Base-by-base conservation (phyloP, 345 rosid genomes). In the Brassica incana region DNA sequence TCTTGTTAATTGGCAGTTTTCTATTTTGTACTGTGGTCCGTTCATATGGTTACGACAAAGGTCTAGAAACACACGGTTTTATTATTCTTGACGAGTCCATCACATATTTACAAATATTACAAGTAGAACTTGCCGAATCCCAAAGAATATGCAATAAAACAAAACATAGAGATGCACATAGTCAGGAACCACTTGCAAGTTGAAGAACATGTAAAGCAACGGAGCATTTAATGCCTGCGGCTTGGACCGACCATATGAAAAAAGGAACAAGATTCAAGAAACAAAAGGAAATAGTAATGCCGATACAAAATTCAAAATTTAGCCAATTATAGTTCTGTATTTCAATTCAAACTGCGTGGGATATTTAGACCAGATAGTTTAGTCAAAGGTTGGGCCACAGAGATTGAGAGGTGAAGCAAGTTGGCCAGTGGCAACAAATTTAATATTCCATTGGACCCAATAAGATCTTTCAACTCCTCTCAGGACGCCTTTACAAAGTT, bases 191-290 rank as follows among this genome's bases (percentile, higher is more conserved):
- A 80, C 71, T 80, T 52, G 75, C 75, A 62, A 80, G 71, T 80
- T 63, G 79, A 61, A 61, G 29, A 79, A 61, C 75, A 74, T 80
- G 71, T 74, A 69, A 80, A 80, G 67, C 65, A 79, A 69, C 30
- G 18, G 71, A 68, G 66, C 75, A 80, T 74, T 74, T 69, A 74
- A 52, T 80, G 75, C 75, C 75, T 78, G 81, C 68, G 48, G 38
- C 56, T 72, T 68, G 75, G 78, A 69, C 83, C 78, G 65, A 73
- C 78, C 70, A 73, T 30, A 45, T 58, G 16, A 9, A n/a, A 38
- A 32, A 56, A 16, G 68, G 32, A 58, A 56, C 82, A 66, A 66
- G 14, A 72, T 43, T 78, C 73, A 59, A 72, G 35, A 72, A 63
- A 0, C 3, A 10, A 23, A 63, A 15, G 0, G 8, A 54, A 20